These are phyloP conservation scores for Phytopythium delawarense DNA, from an alignment of 352 stramenopile genomes.

Conservation along the genomic window DNA sequence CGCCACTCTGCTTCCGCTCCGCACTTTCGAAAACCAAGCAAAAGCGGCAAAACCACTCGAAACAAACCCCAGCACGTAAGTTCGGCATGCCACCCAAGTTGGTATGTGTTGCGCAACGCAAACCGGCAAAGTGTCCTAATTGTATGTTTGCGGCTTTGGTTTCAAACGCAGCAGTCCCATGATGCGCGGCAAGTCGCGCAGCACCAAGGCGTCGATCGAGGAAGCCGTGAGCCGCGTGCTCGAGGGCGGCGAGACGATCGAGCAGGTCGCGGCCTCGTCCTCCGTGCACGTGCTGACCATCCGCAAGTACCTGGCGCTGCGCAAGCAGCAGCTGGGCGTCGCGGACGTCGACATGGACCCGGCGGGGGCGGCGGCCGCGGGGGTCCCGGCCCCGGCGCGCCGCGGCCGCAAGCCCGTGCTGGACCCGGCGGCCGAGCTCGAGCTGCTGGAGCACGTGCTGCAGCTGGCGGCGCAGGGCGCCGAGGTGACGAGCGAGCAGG, in stretches of 20 bases:
- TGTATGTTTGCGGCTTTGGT: too few species aligned
- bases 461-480: slow-evolving; percentile 3
- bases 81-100: too few species aligned
- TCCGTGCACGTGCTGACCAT: slow-evolving; percentile 8
- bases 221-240: slow-evolving; percentile 8
- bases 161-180: not conserved
- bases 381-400: not conserved
- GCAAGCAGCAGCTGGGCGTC: slow-evolving; percentile 1
- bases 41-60: not conserved
- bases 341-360: not conserved
- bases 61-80: not conserved
- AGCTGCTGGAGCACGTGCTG: slow-evolving; percentile 8
- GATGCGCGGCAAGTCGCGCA: slow-evolving; percentile 8
- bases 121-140: too few species aligned
- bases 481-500: not conserved
- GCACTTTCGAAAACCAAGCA: slow-evolving; percentile 7
- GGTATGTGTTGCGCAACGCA: too few species aligned
- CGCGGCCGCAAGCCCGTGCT: slow-evolving; percentile 9
- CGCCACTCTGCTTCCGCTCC: not conserved
- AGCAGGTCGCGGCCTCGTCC: slow-evolving; percentile 4
- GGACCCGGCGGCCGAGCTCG: slow-evolving; percentile 4
- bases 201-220: slow-evolving; percentile 11
- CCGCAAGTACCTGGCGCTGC: slow-evolving; percentile 6
- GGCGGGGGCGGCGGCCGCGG: not conserved
- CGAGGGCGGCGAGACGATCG: slow-evolving; percentile 5